Percentiles rank a stretch among this genome's conserved stretches.
Evolutionary conservation across 2,329 filamentous ascomycete species (phyloP).

Genomic region (Paecilomyces fulvus): DNA sequence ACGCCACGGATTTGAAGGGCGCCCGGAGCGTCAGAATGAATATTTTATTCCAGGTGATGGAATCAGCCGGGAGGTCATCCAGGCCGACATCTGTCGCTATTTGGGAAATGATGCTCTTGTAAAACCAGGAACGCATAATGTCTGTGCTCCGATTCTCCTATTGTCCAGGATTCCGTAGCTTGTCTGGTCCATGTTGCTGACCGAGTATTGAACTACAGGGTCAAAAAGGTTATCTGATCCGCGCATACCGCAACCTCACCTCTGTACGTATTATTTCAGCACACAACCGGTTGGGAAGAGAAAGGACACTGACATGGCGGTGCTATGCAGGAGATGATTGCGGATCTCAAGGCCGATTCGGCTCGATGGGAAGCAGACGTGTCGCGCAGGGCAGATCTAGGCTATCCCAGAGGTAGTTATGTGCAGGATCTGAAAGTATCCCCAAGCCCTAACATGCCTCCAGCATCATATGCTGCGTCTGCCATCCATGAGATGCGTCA

Average conservation of each 20-base stretch:
- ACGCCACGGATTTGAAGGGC: constrained; percentile 24
- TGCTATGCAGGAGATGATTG: constrained; percentile 43
- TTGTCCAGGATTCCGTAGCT: constrained; percentile 6
- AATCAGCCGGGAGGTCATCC: constrained; percentile 77
- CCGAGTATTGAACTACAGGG: constrained; percentile 41
- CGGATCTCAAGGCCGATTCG: constrained; percentile 47
- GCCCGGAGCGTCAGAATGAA: constrained; percentile 52
- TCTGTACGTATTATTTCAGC: constrained; percentile 48
- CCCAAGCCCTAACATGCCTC: constrained; percentile 29
- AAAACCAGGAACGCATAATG: constrained; percentile 65
- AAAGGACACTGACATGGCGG: constrained; percentile 14
- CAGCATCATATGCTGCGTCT: constrained; percentile 28
- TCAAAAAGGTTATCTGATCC: constrained; percentile 67
- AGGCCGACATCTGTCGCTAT: constrained; percentile 75
- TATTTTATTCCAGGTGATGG: constrained; percentile 74
- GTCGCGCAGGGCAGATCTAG: constrained; percentile 30
- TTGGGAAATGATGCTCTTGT: constrained; percentile 75
- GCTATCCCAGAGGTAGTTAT: constrained; percentile 35
- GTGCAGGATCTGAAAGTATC: constrained; percentile 29
- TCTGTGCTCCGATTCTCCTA: constrained; percentile 36
- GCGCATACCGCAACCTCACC: constrained; percentile 69
- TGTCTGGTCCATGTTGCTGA: constrained; percentile 16
- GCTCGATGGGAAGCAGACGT: constrained; percentile 42
- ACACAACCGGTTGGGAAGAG: constrained; percentile 1
- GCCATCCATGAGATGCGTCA: constrained; percentile 31